Conservation (phyloP, 305 asterid genomes). For the Vinca major region DNA sequence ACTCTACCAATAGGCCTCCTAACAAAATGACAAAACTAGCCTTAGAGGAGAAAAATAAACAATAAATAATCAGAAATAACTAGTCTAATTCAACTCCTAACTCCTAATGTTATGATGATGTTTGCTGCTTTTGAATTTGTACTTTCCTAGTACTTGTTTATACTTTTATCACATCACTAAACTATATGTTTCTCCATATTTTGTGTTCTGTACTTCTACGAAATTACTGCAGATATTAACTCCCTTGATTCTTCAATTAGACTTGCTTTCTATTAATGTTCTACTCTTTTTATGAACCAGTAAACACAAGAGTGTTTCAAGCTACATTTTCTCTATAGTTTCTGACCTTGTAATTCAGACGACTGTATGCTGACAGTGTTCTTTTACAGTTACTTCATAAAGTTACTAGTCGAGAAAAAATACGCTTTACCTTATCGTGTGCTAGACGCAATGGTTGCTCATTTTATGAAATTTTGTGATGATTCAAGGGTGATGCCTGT, state of each 20-base stretch:
- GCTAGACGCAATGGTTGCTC: conserved; percentile 87
- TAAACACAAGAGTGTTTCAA: neutral
- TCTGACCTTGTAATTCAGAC: conserved; percentile 2
- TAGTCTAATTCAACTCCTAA: no score
- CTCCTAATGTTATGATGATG: no score
- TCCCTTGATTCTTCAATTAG: neutral
- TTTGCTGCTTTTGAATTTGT: neutral
- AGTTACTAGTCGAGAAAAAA: conserved; percentile 80
- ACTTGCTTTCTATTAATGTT: neutral
- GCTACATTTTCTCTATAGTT: neutral
- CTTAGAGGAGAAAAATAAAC: neutral
- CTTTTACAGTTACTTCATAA: conserved; percentile 62
- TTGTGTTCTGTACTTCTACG: neutral
- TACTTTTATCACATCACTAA: neutral
- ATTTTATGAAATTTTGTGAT: conserved; percentile 64
- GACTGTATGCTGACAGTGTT: conserved; percentile 7
- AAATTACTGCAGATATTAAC: neutral
- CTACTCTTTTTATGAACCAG: neutral
- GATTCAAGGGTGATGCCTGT: conserved; percentile 88
- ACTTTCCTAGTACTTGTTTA: neutral
- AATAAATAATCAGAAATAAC: neutral
- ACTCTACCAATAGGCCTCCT: no score
- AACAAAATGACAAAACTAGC: neutral
- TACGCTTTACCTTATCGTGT: conserved; percentile 94
- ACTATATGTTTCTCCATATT: neutral